These are phyloP conservation scores for Pseudogymnoascus sp. DNA, from an alignment of 2,329 filamentous ascomycete genomes.

Conservation along the genomic window DNA sequence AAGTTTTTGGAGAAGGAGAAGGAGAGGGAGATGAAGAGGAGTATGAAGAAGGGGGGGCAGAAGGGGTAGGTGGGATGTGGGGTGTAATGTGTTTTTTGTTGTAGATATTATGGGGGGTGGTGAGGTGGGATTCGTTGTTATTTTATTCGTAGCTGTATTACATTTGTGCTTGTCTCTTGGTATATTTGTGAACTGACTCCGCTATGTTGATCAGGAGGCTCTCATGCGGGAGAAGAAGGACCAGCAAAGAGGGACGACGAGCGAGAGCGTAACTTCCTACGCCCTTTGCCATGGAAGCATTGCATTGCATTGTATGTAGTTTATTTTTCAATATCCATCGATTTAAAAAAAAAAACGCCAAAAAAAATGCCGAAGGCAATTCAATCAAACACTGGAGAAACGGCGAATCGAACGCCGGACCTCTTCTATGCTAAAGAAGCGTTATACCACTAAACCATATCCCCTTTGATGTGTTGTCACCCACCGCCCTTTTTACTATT, in stretches of 20 bases:
- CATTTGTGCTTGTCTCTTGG: neutral
- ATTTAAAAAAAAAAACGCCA: too few relatives aligned
- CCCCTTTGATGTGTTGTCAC: neutral
- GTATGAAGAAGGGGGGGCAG: slow-evolving; percentile 53
- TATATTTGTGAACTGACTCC: neutral
- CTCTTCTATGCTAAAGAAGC: slow-evolving; percentile 9
- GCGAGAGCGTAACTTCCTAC: neutral
- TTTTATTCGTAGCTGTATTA: neutral
- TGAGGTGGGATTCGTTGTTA: neutral
- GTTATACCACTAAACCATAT: slow-evolving; percentile 9
- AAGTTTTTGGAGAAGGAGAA: slow-evolving; percentile 76
- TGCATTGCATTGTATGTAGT: too few relatives aligned
- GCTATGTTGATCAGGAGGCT: neutral
- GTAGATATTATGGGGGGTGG: neutral
- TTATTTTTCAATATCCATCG: too few relatives aligned
- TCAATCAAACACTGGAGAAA: neutral
- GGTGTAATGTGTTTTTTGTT: neutral
- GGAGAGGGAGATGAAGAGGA: slow-evolving; percentile 59
- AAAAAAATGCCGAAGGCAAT: too few relatives aligned
- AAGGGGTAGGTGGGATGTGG: slow-evolving; percentile 19
- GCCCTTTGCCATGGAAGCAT: neutral
- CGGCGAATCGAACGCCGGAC: slow-evolving; percentile 8
- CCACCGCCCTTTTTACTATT: too few relatives aligned
- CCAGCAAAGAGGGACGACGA: neutral
- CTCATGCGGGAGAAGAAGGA: neutral